A percentile compares a stretch with the other conserved stretches of the same genome.
These are phyloP conservation scores for Neonothopanus nambi DNA, from an alignment of 1,284 basidiomycete genomes.

Conservation along the genomic window DNA sequence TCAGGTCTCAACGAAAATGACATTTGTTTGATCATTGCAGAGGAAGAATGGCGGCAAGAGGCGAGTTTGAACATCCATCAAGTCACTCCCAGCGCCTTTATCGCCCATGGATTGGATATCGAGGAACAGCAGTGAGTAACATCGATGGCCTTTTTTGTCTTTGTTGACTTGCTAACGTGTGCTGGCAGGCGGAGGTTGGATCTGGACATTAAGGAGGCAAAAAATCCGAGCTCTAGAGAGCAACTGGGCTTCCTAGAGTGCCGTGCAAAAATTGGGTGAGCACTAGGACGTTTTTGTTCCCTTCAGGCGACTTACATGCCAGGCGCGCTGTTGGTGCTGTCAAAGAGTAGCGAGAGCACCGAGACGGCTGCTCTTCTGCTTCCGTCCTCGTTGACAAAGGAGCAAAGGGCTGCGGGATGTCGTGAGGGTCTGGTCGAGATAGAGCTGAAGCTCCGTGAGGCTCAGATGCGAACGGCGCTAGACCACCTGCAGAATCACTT, in stretches of 20 bases:
- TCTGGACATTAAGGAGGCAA: background rate
- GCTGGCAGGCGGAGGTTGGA: background rate
- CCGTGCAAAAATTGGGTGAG: background rate
- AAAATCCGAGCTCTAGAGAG: background rate
- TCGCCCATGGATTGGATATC: background rate
- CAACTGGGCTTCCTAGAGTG: background rate
- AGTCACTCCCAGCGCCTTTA: background rate
- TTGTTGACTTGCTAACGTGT: background rate
- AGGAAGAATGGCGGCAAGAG: background rate
- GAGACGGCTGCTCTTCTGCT: too few species aligned
- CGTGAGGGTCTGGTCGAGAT: conserved; percentile 12
- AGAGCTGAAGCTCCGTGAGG: conserved; percentile 6
- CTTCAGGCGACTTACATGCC: too few species aligned
- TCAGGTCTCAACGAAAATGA: background rate
- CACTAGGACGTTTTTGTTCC: background rate
- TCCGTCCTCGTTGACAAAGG: too few species aligned
- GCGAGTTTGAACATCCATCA: too few species aligned
- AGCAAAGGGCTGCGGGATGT: too few species aligned
- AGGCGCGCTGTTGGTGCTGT: too few species aligned
- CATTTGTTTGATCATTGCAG: background rate
- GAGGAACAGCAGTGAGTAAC: conserved; percentile 8
- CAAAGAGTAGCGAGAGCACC: too few species aligned
- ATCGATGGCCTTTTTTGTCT: background rate
- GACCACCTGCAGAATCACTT: conserved; percentile 10
- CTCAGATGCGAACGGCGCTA: conserved; percentile 14